Evolutionary conservation across 2,329 filamentous ascomycete genomes (phyloP), one percentile per base, ranked within the genome.

Genomic region (Fusarium sterilihyphosum): DNA sequence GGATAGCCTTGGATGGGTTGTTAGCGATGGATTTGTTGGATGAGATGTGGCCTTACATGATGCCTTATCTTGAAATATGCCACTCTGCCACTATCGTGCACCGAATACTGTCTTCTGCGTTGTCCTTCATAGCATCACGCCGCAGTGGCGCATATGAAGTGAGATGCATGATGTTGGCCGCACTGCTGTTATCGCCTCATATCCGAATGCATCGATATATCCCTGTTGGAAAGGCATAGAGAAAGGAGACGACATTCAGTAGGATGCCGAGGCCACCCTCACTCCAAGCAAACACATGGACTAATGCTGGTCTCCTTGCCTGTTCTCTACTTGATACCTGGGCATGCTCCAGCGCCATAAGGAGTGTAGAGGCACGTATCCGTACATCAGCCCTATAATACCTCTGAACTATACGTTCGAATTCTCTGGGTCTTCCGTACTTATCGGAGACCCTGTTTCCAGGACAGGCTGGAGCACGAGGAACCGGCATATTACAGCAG

Each of bases 161-260:
- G 43, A 57, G 49, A 62, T 63, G 65, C 70, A 67, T 61, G 35
- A 54, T 64, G 56, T 72, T 73, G 50, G 70, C 57, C 57, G 31
- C 52, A 52, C 49, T 54, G n/a, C 26, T 33, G 44, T 65, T 52
- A 37, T 58, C 58, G 35, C 59, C 31, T 53, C 41, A 43, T 43
- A 17, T 47, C 43, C n/a, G 31, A 70, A 53, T 18, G 41, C 65
- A 59, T 65, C 35, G 20, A n/a, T 35, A 17, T 17, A 47, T 52
- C 63, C 66, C 54, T 56, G 49, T 44, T 29, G 37, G 41, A 57
- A 58, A 31, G 24, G 31, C 37, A 44, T 20, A 24, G 68, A 65
- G 67, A 61, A 46, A 76, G 57, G 69, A 70, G 61, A 44, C 56
- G 53, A 57, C 61, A 33, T 37, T 37, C n/a, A 59, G 24, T 44